These are phyloP conservation scores for Colletotrichum salicis DNA, from an alignment of 2,329 filamentous ascomycete genomes.

Conservation along the genomic window DNA sequence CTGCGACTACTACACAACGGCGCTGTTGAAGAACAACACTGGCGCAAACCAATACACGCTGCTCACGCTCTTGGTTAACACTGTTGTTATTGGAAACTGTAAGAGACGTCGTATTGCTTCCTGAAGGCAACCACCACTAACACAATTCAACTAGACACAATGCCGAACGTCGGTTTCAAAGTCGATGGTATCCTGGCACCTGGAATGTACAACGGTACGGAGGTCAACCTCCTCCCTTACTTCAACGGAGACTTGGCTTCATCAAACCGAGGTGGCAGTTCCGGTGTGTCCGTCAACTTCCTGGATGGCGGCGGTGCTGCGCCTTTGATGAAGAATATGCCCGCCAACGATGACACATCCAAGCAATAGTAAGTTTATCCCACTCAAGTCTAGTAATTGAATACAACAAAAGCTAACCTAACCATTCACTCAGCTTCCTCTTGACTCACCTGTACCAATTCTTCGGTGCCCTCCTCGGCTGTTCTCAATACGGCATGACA, in stretches of 20 bases:
- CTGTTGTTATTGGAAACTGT: slow-evolving; percentile 72
- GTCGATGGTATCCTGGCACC: slow-evolving; percentile 68
- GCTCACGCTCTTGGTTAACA: slow-evolving; percentile 69
- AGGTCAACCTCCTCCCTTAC: slow-evolving; percentile 68
- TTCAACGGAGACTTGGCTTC: slow-evolving; percentile 66
- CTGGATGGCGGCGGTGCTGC: slow-evolving; percentile 68
- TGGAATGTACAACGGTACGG: slow-evolving; percentile 59
- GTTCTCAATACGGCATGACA: slow-evolving; percentile 59
- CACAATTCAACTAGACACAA: slow-evolving; percentile 53
- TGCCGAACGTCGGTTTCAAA: slow-evolving; percentile 60
- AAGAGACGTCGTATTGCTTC: slow-evolving; percentile 34
- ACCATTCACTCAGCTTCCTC: slow-evolving; percentile 54
- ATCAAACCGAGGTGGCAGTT: slow-evolving; percentile 60
- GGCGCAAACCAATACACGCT: slow-evolving; percentile 67
- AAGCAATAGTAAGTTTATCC: slow-evolving; percentile 63
- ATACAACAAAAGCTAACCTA: background rate
- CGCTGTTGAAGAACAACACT: slow-evolving; percentile 68
- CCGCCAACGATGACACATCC: slow-evolving; percentile 60
- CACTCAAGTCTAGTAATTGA: background rate
- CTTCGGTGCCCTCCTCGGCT: slow-evolving; percentile 69
- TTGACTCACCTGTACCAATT: slow-evolving; percentile 71
- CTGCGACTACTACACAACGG: slow-evolving; percentile 72
- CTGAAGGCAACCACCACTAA: background rate
- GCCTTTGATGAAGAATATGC: slow-evolving; percentile 65
- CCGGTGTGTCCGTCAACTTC: slow-evolving; percentile 65